Conservation (phyloP, 1,139 yeast species). For the Yamadazyma diddensiae region DNA sequence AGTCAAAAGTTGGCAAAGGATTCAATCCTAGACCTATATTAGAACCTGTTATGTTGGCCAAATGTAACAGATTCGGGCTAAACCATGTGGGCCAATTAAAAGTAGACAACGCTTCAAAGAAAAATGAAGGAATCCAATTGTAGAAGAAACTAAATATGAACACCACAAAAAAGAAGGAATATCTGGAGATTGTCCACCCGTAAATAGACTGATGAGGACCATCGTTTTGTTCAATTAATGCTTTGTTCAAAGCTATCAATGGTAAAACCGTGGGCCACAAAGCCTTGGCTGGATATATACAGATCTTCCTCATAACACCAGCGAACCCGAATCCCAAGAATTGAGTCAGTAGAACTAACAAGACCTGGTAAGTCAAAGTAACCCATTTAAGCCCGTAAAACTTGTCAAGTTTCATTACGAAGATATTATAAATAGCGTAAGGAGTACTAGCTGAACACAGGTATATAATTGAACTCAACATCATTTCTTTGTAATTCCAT, state of each 20-base stretch:
- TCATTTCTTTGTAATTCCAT: slow-evolving; percentile 69
- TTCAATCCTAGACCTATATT: slow-evolving; percentile 41
- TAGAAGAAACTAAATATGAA: slow-evolving; percentile 34
- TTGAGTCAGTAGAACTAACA: slow-evolving; percentile 40
- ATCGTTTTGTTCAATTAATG: slow-evolving; percentile 32
- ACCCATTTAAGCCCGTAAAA: slow-evolving; percentile 49
- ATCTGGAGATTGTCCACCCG: slow-evolving; percentile 43
- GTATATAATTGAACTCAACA: slow-evolving; percentile 46
- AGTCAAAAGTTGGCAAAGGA: slow-evolving; percentile 44
- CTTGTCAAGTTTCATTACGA: slow-evolving; percentile 43
- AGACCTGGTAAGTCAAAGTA: slow-evolving; percentile 33
- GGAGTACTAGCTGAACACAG: slow-evolving; percentile 47
- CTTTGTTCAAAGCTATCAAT: slow-evolving; percentile 42
- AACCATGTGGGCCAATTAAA: slow-evolving; percentile 53
- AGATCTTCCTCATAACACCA: slow-evolving; percentile 40
- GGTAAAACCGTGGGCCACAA: slow-evolving; percentile 49
- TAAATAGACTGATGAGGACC: slow-evolving; percentile 22
- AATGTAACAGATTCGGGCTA: slow-evolving; percentile 36
- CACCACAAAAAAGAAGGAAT: slow-evolving; percentile 36
- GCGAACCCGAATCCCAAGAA: slow-evolving; percentile 49
- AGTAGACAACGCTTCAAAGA: slow-evolving; percentile 39
- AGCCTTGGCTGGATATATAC: slow-evolving; percentile 44
- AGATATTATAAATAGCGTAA: slow-evolving; percentile 42
- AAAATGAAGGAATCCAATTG: slow-evolving; percentile 43
- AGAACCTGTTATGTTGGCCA: slow-evolving; percentile 38